Evolutionary conservation across 1,139 yeast genomes (phyloP), one percentile per base, ranked within the genome.

Genomic region (Taiozyma sp.): DNA sequence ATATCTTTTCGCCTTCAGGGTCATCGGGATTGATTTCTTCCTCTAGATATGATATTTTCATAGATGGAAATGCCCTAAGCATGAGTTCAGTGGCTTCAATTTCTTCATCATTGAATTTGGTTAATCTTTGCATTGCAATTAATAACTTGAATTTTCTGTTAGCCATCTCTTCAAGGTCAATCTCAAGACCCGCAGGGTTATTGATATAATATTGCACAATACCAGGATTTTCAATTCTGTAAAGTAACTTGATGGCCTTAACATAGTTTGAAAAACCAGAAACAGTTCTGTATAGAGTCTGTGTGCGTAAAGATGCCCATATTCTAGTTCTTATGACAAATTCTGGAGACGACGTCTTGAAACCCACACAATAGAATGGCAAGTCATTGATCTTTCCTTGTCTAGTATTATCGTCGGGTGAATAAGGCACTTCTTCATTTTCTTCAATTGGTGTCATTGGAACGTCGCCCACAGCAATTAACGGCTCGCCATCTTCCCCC

Each of bases 241-340:
- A 81, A 5, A 89, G 70, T 23, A 87, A 68, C 58, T 81, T 83
- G 23, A 89, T 76, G 0, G 96, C 96, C 39, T 77, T 74, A 22
- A 78, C 72, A 62, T 87, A 86, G 59, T 86, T 86, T 77, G 78
- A 78, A 59, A 88, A 87, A 0, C 96, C 96, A 0, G 90, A 79
- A 3, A 87, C 74, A 0, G 96, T 88, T 16, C 96, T 72, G 59
- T 84, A 88, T 47, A 88, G 70, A 0, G 96, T 88, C 62, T 88
- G 96, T 3, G 88, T 79, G 57, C 96, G 73, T 49, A 84, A 68
- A 0, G 96, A 87, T 0, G 95, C 87, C 96, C 96, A 88, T 1
- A 87, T 76, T 59, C 96, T 74, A 1, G 96, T 87, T 61, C 95
- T 70, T 53, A 85, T 64, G 1, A 81, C 77, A 56, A 76, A 80